Evolutionary conservation across 2,329 filamentous ascomycete genomes (phyloP), one percentile per base, ranked within the genome.

Genomic region (Amesomyces nigricolor): DNA sequence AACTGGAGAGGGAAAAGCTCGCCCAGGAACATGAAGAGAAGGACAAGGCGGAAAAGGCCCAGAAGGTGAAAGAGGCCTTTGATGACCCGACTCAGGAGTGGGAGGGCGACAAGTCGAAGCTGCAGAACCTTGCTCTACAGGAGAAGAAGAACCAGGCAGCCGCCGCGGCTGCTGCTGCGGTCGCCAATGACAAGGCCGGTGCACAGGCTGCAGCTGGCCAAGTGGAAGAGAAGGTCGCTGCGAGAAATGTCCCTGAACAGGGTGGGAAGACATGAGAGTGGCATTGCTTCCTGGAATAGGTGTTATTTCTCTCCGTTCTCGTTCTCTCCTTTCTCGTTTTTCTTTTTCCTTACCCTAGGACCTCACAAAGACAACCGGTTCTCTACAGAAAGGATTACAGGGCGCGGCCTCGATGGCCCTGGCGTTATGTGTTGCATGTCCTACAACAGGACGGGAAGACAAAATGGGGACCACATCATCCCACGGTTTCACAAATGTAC

Each of bases 1-100:
- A 96, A 73, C 96, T 97, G 92, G 92, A 97, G 68, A 79, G 85
- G 61, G 91, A 97, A 69, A 84, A 87, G 53, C 79, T 88, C 61
- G 84, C 83, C 26, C 87, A 85, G 47, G 92, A 96, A 70, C 80
- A 83, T 30, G 90, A 94, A 70, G 89, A 95, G 67, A 80, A 82
- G 63, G 83, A 86, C 58, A 85, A 86, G 66, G 80, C 82, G 22
- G 86, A 90, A 58, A 82, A 84, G 54, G 77, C 85, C 63, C 85
- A 89, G 67, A 89, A 89, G 72, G 83, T 94, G 58, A 87, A 92
- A 65, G 84, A 89, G 53, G 79, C 88, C 47, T 96, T 95, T 67
- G 82, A 87, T 49, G 87, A 92, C 61, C 76, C 87, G 29, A 86
- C 82, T 59, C 78, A 77, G 43, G 88, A 96, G 68, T 96, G 91